phyloP scores from a whole-genome alignment of 2,329 filamentous ascomycete species.

The Cylindrodendrum hubeiense region DNA sequence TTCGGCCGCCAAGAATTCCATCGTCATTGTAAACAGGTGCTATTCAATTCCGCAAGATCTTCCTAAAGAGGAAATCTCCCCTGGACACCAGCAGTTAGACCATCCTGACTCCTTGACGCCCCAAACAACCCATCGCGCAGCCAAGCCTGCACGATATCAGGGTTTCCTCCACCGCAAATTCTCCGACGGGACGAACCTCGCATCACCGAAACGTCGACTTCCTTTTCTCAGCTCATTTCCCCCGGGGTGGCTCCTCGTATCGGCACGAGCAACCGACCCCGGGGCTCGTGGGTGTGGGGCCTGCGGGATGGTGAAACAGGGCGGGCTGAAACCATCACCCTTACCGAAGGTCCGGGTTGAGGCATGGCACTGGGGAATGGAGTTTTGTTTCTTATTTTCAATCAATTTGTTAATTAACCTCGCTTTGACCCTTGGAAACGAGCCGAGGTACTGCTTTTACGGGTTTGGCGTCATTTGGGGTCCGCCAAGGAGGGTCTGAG shows the following conservation, averaged over 20 bases:
- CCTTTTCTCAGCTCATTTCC: slow-evolving; percentile 3
- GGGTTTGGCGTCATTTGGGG: neutral
- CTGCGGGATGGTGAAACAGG: slow-evolving; percentile 14
- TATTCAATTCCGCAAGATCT: slow-evolving; percentile 19
- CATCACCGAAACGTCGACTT: slow-evolving; percentile 4
- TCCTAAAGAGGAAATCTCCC: slow-evolving; percentile 14
- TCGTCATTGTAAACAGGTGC: neutral
- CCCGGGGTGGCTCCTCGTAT: neutral
- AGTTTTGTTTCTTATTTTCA: neutral
- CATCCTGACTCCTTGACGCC: slow-evolving; percentile 1
- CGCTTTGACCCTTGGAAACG: slow-evolving; percentile 9
- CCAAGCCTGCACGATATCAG: neutral
- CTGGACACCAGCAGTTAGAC: slow-evolving; percentile 5
- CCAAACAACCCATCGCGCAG: neutral
- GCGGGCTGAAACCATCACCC: slow-evolving; percentile 18
- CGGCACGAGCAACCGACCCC: neutral
- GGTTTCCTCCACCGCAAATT: slow-evolving; percentile 2
- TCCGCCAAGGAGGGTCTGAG: neutral
- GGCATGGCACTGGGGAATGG: neutral
- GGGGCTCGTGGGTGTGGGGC: neutral
- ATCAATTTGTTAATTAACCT: neutral
- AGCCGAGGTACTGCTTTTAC: slow-evolving; percentile 13
- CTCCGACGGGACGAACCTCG: slow-evolving; percentile 12
- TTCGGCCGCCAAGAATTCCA: neutral
- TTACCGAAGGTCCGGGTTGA: slow-evolving; percentile 4